Conservation (phyloP, 352 stramenopile genomes). For the Phytophthora fragariaefolia region DNA sequence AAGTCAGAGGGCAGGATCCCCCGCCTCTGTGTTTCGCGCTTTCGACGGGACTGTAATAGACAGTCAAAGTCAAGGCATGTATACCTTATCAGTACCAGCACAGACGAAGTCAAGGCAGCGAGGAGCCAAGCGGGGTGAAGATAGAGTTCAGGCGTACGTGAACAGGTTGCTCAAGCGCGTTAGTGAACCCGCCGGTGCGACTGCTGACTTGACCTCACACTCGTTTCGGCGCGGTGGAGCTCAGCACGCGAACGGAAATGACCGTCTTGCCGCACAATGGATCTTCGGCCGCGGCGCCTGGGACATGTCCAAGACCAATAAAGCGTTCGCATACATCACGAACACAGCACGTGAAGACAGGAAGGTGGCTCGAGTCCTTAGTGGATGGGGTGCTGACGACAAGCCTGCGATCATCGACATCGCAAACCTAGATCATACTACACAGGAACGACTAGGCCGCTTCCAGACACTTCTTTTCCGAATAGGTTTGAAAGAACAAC, state of each 20-base stretch:
- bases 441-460: slow-evolving; percentile 1
- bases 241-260: slow-evolving; percentile 33
- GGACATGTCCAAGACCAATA: slow-evolving; percentile 41
- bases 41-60: no score
- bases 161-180: slow-evolving; percentile 31
- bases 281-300: slow-evolving; percentile 40
- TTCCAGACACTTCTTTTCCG: slow-evolving; percentile 11
- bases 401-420: slow-evolving; percentile 5
- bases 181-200: not conserved
- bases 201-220: slow-evolving; percentile 29
- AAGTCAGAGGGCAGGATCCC: no score
- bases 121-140: not conserved
- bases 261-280: slow-evolving; percentile 25
- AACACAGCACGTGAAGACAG: slow-evolving; percentile 16
- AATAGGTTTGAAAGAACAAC: not conserved
- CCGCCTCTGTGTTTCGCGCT: no score
- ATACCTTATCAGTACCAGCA: no score
- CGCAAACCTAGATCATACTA: not conserved
- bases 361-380: slow-evolving; percentile 14
- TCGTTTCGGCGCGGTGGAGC: slow-evolving; percentile 31
- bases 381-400: slow-evolving; percentile 16
- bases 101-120: no score
- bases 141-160: not conserved
- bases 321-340: slow-evolving; percentile 34
- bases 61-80: no score